A percentile compares a stretch with the other conserved stretches of the same genome.
Evolutionary conservation across 169 alveolate species (phyloP).

Genomic region (Babesia bigemina): DNA sequence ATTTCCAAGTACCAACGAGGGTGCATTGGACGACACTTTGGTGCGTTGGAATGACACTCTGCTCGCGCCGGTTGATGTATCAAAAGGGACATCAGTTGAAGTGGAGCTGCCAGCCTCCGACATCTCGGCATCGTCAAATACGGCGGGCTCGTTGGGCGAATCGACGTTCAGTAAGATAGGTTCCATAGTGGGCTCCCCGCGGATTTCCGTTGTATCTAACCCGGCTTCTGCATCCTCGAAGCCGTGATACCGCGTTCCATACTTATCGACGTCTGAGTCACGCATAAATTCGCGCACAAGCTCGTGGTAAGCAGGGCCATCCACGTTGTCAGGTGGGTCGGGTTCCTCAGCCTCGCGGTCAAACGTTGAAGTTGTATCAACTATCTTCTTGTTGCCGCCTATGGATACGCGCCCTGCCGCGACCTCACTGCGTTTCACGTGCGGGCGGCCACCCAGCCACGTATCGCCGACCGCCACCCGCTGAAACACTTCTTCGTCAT

Average conservation of each 20-base stretch:
- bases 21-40: not conserved
- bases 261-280: conserved; percentile 26
- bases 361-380: conserved; percentile 9
- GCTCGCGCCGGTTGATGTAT: no score
- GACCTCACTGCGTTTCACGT: not conserved
- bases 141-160: no score
- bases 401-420: conserved; percentile 11
- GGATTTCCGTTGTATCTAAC: not conserved
- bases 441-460: conserved; percentile 30
- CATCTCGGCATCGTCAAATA: not conserved
- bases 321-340: not conserved
- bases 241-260: conserved; percentile 41
- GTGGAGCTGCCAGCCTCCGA: not conserved
- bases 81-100: no score
- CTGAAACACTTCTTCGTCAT: conserved; percentile 18
- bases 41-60: not conserved
- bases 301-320: conserved; percentile 4
- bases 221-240: not conserved
- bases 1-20: no score
- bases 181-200: not conserved
- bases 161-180: no score
- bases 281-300: conserved; percentile 34
- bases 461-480: conserved; percentile 4
- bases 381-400: conserved; percentile 12
- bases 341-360: conserved; percentile 5